phyloP scores from a whole-genome alignment of 345 rosid species.

The Bruguiera sexangula region DNA sequence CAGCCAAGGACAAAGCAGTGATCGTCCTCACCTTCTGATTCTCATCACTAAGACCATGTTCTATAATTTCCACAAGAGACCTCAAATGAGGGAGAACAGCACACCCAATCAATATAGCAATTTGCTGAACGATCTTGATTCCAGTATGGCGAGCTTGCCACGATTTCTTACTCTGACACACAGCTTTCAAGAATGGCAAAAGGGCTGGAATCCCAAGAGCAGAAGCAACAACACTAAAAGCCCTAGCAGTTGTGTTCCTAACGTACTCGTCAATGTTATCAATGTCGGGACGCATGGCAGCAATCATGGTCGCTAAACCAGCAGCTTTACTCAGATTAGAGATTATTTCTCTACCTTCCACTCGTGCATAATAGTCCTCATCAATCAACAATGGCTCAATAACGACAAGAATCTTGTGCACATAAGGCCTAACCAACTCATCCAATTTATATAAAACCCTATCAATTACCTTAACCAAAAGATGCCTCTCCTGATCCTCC shows the following conservation, averaged over 20 bases:
- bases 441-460: slow-evolving; percentile 89
- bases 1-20: slow-evolving; percentile 97
- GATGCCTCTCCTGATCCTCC: slow-evolving; percentile 99
- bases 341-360: slow-evolving; percentile 97
- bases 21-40: slow-evolving; percentile 97
- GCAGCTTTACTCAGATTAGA: slow-evolving; percentile 98
- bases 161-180: slow-evolving; percentile 98
- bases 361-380: slow-evolving; percentile 99
- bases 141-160: slow-evolving; percentile 99
- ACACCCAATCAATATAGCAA: slow-evolving; percentile 95
- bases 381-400: slow-evolving; percentile 98
- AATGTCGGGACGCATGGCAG: slow-evolving; percentile 99
- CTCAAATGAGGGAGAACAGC: slow-evolving; percentile 94
- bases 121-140: slow-evolving; percentile 98
- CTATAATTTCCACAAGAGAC: slow-evolving; percentile 90
- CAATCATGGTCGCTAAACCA: slow-evolving; percentile 99
- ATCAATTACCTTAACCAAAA: slow-evolving; percentile 93
- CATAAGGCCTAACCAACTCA: slow-evolving; percentile 94
- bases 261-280: slow-evolving; percentile 98
- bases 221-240: slow-evolving; percentile 99
- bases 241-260: slow-evolving; percentile 98
- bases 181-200: slow-evolving; percentile 91
- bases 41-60: slow-evolving; percentile 94
- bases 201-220: slow-evolving; percentile 96
- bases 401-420: slow-evolving; percentile 97